These are phyloP conservation scores for Pleurozium schreberi DNA, from an alignment of 225 moss, liverwort and hornwort genomes.

Conservation along the genomic window DNA sequence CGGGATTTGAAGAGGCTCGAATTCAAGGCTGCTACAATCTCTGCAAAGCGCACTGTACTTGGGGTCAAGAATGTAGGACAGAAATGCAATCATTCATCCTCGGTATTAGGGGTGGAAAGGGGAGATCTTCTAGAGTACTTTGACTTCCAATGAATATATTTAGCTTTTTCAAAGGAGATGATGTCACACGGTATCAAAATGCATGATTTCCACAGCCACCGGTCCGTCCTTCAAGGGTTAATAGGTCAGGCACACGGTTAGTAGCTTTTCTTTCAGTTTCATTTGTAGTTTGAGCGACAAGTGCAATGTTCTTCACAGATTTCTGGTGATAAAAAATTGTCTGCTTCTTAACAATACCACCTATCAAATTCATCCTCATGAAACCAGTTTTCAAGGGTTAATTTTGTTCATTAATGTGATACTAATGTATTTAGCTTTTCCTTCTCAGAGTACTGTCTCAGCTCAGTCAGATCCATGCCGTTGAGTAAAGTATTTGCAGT, in stretches of 20 bases:
- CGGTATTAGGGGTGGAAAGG: no score
- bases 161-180: no score
- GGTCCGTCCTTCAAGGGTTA: no score
- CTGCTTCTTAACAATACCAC: background rate
- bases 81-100: no score
- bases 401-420: background rate
- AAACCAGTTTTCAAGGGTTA: background rate
- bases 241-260: no score
- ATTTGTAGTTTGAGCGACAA: background rate
- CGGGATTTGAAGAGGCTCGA: slow-evolving; percentile 29
- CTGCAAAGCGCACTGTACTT: background rate
- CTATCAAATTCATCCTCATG: background rate
- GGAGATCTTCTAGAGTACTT: no score
- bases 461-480: background rate
- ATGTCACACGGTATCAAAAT: no score
- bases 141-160: no score
- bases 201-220: no score
- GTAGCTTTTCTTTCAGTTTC: background rate
- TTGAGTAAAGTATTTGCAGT: background rate
- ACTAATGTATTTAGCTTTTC: background rate
- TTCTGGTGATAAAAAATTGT: background rate
- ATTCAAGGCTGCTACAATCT: background rate
- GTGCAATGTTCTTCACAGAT: background rate
- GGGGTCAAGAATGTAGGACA: no score
- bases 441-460: background rate